Conservation (phyloP, 176 grass and related monocot genomes). For the Rhynchospora breviuscula region DNA sequence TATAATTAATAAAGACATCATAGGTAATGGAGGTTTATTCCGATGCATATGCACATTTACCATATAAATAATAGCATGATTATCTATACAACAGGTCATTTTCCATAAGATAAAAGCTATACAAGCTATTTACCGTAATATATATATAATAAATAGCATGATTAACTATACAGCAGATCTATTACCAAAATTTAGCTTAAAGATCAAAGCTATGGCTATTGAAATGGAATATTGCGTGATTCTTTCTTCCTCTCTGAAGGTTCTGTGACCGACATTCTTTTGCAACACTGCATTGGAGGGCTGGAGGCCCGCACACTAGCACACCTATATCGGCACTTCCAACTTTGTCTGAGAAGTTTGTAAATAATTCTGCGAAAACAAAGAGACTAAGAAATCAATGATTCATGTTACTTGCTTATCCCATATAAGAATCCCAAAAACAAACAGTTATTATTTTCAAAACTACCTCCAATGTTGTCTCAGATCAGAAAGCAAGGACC, state of each 20-base stretch:
- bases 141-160: slow-evolving; percentile 23
- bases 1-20: not conserved
- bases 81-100: too few relatives aligned
- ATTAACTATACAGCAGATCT: not conserved
- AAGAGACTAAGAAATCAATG: not conserved
- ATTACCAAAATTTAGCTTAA: slow-evolving; percentile 13
- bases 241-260: slow-evolving; percentile 33
- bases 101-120: not conserved
- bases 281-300: slow-evolving; percentile 68
- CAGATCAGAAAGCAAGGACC: not conserved
- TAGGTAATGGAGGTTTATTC: too few relatives aligned
- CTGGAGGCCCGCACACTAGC: slow-evolving; percentile 65
- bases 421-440: not conserved
- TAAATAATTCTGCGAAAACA: slow-evolving; percentile 29
- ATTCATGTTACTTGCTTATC: not conserved
- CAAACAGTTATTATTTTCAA: not conserved
- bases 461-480: not conserved
- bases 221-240: slow-evolving; percentile 79
- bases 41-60: too few relatives aligned
- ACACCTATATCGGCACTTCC: slow-evolving; percentile 37
- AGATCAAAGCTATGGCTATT: slow-evolving; percentile 97
- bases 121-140: not conserved
- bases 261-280: slow-evolving; percentile 74
- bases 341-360: slow-evolving; percentile 21
- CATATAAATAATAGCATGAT: too few relatives aligned